These are phyloP conservation scores for Pyrenochaeta sp. DNA, from an alignment of 2,329 filamentous ascomycete species.

Conservation along the genomic window DNA sequence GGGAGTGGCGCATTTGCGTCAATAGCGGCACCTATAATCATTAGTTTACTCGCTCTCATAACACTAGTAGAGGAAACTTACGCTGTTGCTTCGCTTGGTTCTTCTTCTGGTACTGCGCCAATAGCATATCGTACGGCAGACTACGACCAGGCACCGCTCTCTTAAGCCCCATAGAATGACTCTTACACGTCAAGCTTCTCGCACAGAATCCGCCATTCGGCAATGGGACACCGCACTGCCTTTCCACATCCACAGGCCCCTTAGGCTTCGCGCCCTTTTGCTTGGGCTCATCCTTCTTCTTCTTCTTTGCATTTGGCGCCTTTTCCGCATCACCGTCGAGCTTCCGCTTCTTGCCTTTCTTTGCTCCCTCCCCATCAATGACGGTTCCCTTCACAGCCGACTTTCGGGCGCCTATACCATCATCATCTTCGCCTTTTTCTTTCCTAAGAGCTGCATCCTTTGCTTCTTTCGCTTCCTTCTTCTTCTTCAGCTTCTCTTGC, in stretches of 20 bases:
- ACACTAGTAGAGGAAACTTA: slow-evolving; percentile 46
- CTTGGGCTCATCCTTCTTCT: slow-evolving; percentile 93
- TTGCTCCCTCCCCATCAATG: slow-evolving; percentile 49
- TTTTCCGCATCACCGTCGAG: slow-evolving; percentile 73
- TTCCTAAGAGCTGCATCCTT: slow-evolving; percentile 60
- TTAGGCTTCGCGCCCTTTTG: slow-evolving; percentile 85
- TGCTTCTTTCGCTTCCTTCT: slow-evolving; percentile 69
- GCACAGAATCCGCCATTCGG: slow-evolving; percentile 88
- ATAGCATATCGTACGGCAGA: slow-evolving; percentile 89
- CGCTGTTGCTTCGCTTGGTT: slow-evolving; percentile 98
- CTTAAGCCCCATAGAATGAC: slow-evolving; percentile 94
- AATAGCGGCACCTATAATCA: slow-evolving; percentile 69
- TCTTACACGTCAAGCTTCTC: slow-evolving; percentile 90
- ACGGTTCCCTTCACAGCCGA: slow-evolving; percentile 50
- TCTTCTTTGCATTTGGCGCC: slow-evolving; percentile 80
- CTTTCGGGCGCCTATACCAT: slow-evolving; percentile 52
- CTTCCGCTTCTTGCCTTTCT: slow-evolving; percentile 59
- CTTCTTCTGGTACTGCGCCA: slow-evolving; percentile 79
- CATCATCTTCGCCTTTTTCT: slow-evolving; percentile 55
- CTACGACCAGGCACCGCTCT: slow-evolving; percentile 86
- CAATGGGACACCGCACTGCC: slow-evolving; percentile 88
- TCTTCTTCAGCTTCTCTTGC: slow-evolving; percentile 69
- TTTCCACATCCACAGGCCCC: slow-evolving; percentile 92
- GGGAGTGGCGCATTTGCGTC: slow-evolving; percentile 92
- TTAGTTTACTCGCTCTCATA: no score